Percentiles rank a stretch among this genome's conserved stretches.
phyloP scores from a whole-genome alignment of 495 filamentous ascomycete genomes.

The Xylaria telfairii region DNA sequence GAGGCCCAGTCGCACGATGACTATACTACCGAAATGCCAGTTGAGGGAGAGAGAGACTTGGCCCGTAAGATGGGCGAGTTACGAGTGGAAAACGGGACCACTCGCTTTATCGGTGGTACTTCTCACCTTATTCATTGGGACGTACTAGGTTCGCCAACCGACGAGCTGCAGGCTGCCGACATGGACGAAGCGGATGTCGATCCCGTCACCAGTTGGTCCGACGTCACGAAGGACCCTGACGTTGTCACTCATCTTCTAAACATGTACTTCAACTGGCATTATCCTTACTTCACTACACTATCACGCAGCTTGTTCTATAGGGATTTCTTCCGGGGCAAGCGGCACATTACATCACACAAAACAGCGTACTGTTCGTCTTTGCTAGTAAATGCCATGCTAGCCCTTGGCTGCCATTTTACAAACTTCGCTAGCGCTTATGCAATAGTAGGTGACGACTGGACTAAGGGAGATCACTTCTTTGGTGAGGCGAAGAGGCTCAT shows the following conservation, averaged over 20 bases:
- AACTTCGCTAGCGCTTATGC: constrained; percentile 71
- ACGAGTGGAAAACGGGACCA: constrained; percentile 83
- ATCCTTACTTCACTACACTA: constrained; percentile 92
- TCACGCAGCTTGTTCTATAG: constrained; percentile 88
- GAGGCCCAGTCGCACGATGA: constrained; percentile 47
- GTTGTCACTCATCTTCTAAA: constrained; percentile 87
- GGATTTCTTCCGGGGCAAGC: constrained; percentile 76
- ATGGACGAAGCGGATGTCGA: constrained; percentile 58
- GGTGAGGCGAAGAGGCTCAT: constrained; percentile 91
- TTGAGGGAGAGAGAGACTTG: constrained; percentile 82
- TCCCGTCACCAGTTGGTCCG: constrained; percentile 83
- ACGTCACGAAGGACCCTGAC: constrained; percentile 78
- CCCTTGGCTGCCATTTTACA: constrained; percentile 96
- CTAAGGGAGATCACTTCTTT: constrained; percentile 97
- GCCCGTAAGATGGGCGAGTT: constrained; percentile 94
- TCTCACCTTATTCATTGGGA: constrained; percentile 83
- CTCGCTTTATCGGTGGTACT: constrained; percentile 92
- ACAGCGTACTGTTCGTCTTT: constrained; percentile 85
- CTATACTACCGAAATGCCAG: constrained; percentile 51
- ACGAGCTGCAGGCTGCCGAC: constrained; percentile 57
- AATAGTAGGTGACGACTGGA: constrained; percentile 73
- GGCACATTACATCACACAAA: constrained; percentile 46
- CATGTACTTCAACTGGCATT: constrained; percentile 99
- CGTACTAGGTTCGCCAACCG: constrained; percentile 60
- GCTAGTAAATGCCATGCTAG: constrained; percentile 95